Evolutionary conservation across 1,284 basidiomycete species (phyloP).

Genomic region (Meripilus lineatus): DNA sequence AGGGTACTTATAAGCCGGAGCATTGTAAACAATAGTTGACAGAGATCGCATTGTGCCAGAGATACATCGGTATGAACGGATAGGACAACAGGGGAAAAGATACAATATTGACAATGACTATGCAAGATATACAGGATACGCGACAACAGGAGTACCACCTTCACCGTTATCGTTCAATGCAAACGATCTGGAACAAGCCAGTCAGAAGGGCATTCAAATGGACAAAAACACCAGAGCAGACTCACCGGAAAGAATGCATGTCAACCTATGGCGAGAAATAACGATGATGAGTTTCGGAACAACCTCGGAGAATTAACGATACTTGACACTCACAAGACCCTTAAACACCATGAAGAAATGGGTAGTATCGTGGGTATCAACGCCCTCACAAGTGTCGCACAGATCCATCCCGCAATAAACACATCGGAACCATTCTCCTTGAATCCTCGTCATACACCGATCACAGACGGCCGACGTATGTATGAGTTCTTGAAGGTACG

Average conservation of each 20-base stretch:
- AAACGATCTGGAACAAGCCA: slow-evolving; percentile 39
- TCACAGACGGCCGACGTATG: slow-evolving; percentile 73
- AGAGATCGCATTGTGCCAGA: not conserved
- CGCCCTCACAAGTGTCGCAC: slow-evolving; percentile 71
- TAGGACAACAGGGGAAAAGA: not conserved
- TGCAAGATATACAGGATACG: slow-evolving; percentile 19
- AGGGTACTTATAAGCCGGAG: too few species aligned
- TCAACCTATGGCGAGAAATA: slow-evolving; percentile 9
- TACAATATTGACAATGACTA: not conserved
- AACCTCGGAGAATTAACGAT: slow-evolving; percentile 52
- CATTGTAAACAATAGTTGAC: too few species aligned
- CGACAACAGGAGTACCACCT: slow-evolving; percentile 45
- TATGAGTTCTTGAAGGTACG: slow-evolving; percentile 61
- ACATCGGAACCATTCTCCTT: slow-evolving; percentile 84
- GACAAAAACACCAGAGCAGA: not conserved
- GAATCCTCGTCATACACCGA: slow-evolving; percentile 67
- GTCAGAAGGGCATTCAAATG: slow-evolving; percentile 6
- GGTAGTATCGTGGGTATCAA: slow-evolving; percentile 75
- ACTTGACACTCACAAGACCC: too few species aligned
- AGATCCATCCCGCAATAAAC: slow-evolving; percentile 81
- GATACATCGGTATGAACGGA: not conserved
- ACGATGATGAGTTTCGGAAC: too few species aligned
- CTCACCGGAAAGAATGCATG: slow-evolving; percentile 21
- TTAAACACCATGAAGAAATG: slow-evolving; percentile 89
- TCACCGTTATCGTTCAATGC: slow-evolving; percentile 53